A percentile compares a stretch with the other conserved stretches of the same genome.
Conservation (phyloP, 108 stramenopile genomes). For the Bacterosira constricta region DNA sequence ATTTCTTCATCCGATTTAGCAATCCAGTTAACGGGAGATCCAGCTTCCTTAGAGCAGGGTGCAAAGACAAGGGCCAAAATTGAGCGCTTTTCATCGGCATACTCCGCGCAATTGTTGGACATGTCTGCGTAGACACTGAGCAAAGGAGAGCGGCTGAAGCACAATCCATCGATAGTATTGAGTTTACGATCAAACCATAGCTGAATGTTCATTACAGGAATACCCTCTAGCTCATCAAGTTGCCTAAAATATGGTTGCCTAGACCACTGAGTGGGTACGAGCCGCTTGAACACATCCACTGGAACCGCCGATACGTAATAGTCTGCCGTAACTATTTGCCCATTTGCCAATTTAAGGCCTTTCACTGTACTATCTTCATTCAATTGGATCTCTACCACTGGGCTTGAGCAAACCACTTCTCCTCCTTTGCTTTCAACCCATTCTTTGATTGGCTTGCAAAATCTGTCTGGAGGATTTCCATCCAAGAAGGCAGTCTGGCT, state of each 20-base stretch:
- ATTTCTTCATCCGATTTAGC: constrained; percentile 51
- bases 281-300: constrained; percentile 68
- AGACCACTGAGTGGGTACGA: constrained; percentile 62
- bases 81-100: constrained; percentile 59
- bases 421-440: constrained; percentile 61
- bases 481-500: constrained; percentile 78
- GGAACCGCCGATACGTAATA: constrained; percentile 76
- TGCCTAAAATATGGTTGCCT: constrained; percentile 64
- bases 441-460: constrained; percentile 70
- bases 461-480: constrained; percentile 68
- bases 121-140: constrained; percentile 83
- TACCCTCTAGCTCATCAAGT: constrained; percentile 68
- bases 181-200: constrained; percentile 78
- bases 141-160: constrained; percentile 68
- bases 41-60: constrained; percentile 40
- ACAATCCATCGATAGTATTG: constrained; percentile 60
- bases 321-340: constrained; percentile 58
- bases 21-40: constrained; percentile 50
- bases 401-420: constrained; percentile 49
- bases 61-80: constrained; percentile 86
- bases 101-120: constrained; percentile 69
- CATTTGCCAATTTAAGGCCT: constrained; percentile 54
- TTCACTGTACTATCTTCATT: constrained; percentile 55
- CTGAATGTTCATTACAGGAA: constrained; percentile 79
- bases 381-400: constrained; percentile 41